Conservation (phyloP, 768 basidiomycete genomes). For the Trametes villosa region DNA sequence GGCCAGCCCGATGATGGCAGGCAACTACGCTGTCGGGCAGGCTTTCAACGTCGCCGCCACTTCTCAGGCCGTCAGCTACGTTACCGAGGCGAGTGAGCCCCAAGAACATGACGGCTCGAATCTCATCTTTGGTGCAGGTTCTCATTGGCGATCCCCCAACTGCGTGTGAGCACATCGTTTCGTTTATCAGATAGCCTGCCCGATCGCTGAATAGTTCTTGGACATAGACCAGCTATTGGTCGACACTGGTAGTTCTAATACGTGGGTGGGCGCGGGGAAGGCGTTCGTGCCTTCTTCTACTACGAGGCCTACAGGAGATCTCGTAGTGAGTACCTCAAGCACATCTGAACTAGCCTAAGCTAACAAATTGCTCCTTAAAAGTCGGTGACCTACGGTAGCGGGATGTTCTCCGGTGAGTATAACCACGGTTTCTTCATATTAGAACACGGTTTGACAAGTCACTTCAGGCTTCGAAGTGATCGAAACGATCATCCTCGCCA, state of each 20-base stretch:
- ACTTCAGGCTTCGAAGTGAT: conserved; percentile 18
- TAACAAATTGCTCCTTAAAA: too few relatives aligned
- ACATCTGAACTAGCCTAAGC: too few relatives aligned
- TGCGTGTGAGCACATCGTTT: conserved; percentile 31
- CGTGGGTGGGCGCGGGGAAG: conserved; percentile 27
- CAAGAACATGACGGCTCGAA: neutral
- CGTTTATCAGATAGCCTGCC: neutral
- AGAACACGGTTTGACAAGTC: too few relatives aligned
- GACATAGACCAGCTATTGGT: conserved; percentile 26
- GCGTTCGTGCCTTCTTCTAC: neutral
- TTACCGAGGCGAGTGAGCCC: conserved; percentile 26
- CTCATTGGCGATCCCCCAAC: conserved; percentile 29
- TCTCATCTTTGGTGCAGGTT: conserved; percentile 17
- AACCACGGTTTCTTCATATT: too few relatives aligned
- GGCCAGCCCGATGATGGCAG: neutral
- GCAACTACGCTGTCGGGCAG: neutral
- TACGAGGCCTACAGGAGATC: neutral
- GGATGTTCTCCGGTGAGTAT: conserved; percentile 16
- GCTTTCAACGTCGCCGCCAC: conserved; percentile 12
- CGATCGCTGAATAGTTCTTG: neutral
- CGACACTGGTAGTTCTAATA: conserved; percentile 32
- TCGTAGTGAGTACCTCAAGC: conserved; percentile 18
- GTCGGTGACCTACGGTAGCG: conserved; percentile 27
- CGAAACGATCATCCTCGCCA: conserved; percentile 47
- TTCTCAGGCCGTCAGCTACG: conserved; percentile 33